These are phyloP conservation scores for Petunia secreta DNA, from an alignment of 257 asterid genomes.

Conservation along the genomic window DNA sequence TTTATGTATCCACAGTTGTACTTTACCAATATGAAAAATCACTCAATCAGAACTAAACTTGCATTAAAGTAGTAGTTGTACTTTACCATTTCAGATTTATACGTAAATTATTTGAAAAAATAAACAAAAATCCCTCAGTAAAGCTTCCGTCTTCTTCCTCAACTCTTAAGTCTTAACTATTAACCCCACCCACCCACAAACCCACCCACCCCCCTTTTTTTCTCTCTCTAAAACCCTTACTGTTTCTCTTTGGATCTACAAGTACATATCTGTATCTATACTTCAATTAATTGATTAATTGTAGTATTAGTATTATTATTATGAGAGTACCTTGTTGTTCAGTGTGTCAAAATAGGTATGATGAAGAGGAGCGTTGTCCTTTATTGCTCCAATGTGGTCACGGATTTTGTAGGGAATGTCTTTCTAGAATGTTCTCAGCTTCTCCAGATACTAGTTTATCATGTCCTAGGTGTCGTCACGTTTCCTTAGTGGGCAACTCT, in stretches of 20 bases:
- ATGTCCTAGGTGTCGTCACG: slow-evolving; percentile 97
- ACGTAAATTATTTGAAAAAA: background rate
- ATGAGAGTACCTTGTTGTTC: slow-evolving; percentile 90
- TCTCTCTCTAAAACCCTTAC: slow-evolving; percentile 30
- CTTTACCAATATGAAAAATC: background rate
- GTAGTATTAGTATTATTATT: background rate
- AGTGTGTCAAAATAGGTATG: slow-evolving; percentile 87
- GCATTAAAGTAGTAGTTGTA: background rate
- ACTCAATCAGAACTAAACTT: background rate
- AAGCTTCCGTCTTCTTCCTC: slow-evolving; percentile 29
- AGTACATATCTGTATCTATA: slow-evolving; percentile 9
- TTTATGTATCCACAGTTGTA: background rate
- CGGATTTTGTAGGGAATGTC: slow-evolving; percentile 93
- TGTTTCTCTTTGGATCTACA: slow-evolving; percentile 33
- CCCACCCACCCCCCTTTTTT: slow-evolving; percentile 8
- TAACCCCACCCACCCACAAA: slow-evolving; percentile 17
- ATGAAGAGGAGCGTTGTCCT: slow-evolving; percentile 95
- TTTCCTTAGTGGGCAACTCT: slow-evolving; percentile 88
- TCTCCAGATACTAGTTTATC: slow-evolving; percentile 72
- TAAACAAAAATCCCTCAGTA: slow-evolving; percentile 20
- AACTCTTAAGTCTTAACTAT: background rate
- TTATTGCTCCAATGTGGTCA: slow-evolving; percentile 98
- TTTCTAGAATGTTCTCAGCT: slow-evolving; percentile 78
- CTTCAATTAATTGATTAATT: slow-evolving; percentile 11
- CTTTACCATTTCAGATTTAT: background rate